Percentiles rank a stretch among this genome's conserved stretches.
phyloP scores from a whole-genome alignment of 768 basidiomycete species.

The Lentinula sp. region DNA sequence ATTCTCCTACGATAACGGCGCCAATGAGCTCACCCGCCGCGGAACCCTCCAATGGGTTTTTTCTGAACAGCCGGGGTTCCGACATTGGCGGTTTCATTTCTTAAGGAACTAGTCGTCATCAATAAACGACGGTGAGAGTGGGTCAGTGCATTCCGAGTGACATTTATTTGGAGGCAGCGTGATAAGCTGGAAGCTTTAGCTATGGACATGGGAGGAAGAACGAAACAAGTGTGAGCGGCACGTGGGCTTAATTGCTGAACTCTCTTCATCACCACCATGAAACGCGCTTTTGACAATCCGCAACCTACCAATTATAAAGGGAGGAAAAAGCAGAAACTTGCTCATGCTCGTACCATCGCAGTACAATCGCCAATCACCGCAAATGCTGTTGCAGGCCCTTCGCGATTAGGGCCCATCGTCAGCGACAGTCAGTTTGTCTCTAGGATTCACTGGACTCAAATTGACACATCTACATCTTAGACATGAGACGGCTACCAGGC shows the following conservation, averaged over 20 bases:
- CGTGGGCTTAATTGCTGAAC: not conserved
- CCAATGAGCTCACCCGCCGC: constrained; percentile 45
- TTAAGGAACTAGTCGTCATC: constrained; percentile 35
- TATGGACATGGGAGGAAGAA: not conserved
- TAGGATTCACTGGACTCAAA: not conserved
- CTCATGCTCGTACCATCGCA: constrained; percentile 58
- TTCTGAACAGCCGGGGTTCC: constrained; percentile 52
- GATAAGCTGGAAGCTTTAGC: not conserved
- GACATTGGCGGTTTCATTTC: constrained; percentile 45
- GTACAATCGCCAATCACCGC: constrained; percentile 36
- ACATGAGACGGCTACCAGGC: constrained; percentile 55
- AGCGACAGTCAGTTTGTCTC: constrained; percentile 32
- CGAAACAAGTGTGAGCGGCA: not conserved
- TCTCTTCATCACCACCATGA: constrained; percentile 14
- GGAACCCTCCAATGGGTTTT: constrained; percentile 72
- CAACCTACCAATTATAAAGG: constrained; percentile 33
- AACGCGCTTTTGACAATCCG: constrained; percentile 25
- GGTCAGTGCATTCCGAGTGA: not conserved
- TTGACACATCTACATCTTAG: constrained; percentile 24
- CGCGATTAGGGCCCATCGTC: constrained; percentile 22
- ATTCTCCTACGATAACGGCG: not conserved
- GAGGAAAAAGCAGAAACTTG: constrained; percentile 66
- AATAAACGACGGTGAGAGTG: constrained; percentile 17
- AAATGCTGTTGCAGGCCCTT: constrained; percentile 32
- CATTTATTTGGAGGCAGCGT: not conserved